Percentiles rank a stretch among this genome's conserved stretches.
phyloP scores from a whole-genome alignment of 164 flowering plant genomes.

The Malania oleifera region DNA sequence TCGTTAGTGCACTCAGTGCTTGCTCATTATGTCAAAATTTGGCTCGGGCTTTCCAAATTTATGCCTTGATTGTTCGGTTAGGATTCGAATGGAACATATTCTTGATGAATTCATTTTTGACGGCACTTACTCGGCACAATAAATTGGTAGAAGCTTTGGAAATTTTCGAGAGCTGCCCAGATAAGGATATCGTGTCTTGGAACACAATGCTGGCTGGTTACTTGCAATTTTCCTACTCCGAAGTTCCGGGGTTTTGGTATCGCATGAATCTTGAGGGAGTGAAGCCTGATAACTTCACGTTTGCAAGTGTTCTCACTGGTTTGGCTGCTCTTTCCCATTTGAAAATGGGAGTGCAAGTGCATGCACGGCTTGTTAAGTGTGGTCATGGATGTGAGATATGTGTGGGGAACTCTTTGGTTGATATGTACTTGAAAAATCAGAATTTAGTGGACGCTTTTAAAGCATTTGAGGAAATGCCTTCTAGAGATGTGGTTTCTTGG shows the following conservation, averaged over 20 bases:
- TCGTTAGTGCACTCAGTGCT: conserved; percentile 58
- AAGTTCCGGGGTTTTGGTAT: conserved; percentile 51
- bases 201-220: conserved; percentile 69
- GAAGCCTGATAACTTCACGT: conserved; percentile 60
- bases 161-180: conserved; percentile 34
- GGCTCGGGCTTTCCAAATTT: conserved; percentile 34
- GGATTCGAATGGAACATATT: conserved; percentile 57
- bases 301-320: conserved; percentile 55
- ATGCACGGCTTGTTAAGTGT: conserved; percentile 54
- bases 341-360: conserved; percentile 58
- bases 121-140: conserved; percentile 47
- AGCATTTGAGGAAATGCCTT: conserved; percentile 56
- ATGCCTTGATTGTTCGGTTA: conserved; percentile 29
- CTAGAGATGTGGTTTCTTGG: conserved; percentile 63
- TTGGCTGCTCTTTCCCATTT: conserved; percentile 43
- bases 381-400: conserved; percentile 65
- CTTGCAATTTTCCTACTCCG: conserved; percentile 33
- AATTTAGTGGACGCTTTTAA: conserved; percentile 39
- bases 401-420: conserved; percentile 66
- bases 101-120: conserved; percentile 53
- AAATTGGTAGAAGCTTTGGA: conserved; percentile 37
- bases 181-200: conserved; percentile 68
- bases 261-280: conserved; percentile 52
- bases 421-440: conserved; percentile 63
- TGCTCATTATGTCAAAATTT: conserved; percentile 33